These are phyloP conservation scores for Monosporascus sp. DNA, from an alignment of 2,329 filamentous ascomycete genomes.

Conservation along the genomic window DNA sequence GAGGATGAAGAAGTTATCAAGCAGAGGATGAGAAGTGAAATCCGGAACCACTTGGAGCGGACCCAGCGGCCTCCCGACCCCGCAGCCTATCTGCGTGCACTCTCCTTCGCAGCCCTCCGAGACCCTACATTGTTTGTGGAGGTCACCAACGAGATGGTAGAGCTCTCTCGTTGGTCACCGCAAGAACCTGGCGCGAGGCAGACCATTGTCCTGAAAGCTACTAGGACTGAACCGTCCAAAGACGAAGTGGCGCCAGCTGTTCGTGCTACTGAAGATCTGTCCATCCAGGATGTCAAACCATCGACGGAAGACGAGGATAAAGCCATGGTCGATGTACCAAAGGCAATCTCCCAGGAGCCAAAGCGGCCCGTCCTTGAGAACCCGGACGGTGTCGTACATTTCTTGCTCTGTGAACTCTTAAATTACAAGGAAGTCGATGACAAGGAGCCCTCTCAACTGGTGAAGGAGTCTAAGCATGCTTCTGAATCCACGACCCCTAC, in stretches of 20 bases:
- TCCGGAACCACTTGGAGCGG: slow-evolving; percentile 68
- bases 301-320: slow-evolving; percentile 56
- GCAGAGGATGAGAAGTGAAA: slow-evolving; percentile 88
- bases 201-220: slow-evolving; percentile 37
- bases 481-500: slow-evolving; percentile 28
- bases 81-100: slow-evolving; percentile 65
- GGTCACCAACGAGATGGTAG: slow-evolving; percentile 78
- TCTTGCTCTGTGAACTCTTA: slow-evolving; percentile 84
- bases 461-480: slow-evolving; percentile 37
- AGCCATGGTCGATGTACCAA: slow-evolving; percentile 59
- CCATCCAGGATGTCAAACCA: slow-evolving; percentile 50
- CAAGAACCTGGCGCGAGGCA: slow-evolving; percentile 27
- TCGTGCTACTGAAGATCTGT: slow-evolving; percentile 40
- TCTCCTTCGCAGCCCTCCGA: slow-evolving; percentile 75
- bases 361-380: slow-evolving; percentile 86
- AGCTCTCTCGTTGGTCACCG: slow-evolving; percentile 57
- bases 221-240: slow-evolving; percentile 23
- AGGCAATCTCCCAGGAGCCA: slow-evolving; percentile 53
- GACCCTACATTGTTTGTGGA: slow-evolving; percentile 83
- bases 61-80: slow-evolving; percentile 60
- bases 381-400: slow-evolving; percentile 92
- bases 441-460: slow-evolving; percentile 51
- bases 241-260: slow-evolving; percentile 41
- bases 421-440: slow-evolving; percentile 92
- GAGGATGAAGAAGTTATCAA: slow-evolving; percentile 90